These are phyloP conservation scores for Centaurea solstitialis DNA, from an alignment of 129 eudicot genomes.

Conservation along the genomic window DNA sequence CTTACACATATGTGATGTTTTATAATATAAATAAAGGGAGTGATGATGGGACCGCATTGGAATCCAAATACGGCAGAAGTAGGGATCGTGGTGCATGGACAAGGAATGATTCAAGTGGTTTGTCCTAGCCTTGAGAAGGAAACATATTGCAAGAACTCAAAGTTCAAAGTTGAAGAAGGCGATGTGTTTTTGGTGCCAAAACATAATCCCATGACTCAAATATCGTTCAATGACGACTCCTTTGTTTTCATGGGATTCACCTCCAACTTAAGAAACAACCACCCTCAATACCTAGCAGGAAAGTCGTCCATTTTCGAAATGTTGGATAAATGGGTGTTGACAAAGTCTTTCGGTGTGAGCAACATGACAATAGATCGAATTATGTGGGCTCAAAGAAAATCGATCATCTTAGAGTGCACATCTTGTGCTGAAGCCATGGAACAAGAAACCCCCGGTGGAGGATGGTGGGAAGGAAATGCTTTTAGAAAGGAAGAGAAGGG, in stretches of 20 bases:
- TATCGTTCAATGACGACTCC: conserved; percentile 66
- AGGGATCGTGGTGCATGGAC: conserved; percentile 61
- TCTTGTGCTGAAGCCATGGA: conserved; percentile 73
- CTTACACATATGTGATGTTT: not conserved
- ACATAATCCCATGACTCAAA: conserved; percentile 70
- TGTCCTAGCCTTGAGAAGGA: conserved; percentile 47
- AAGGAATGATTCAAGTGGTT: conserved; percentile 65
- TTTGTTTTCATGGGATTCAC: conserved; percentile 82
- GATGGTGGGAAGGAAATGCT: too few relatives aligned
- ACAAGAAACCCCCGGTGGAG: conserved; percentile 28
- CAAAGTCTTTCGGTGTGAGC: conserved; percentile 49
- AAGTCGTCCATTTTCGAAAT: conserved; percentile 53
- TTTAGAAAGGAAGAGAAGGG: too few relatives aligned
- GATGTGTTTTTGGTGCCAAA: conserved; percentile 84
- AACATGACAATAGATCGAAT: conserved; percentile 50
- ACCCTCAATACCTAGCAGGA: conserved; percentile 70
- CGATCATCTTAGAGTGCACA: conserved; percentile 52
- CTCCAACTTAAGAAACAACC: conserved; percentile 30
- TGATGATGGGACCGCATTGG: conserved; percentile 93
- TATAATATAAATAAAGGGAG: conserved; percentile 44
- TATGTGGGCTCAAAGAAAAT: conserved; percentile 34
- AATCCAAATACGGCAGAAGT: conserved; percentile 59
- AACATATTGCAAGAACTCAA: conserved; percentile 44
- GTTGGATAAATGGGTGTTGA: conserved; percentile 53
- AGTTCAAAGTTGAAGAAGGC: conserved; percentile 70